A percentile compares a stretch with the other conserved stretches of the same genome.
Conservation (phyloP, 2,329 filamentous ascomycete genomes). For the Nothophaeocryptopus gaeumannii region DNA sequence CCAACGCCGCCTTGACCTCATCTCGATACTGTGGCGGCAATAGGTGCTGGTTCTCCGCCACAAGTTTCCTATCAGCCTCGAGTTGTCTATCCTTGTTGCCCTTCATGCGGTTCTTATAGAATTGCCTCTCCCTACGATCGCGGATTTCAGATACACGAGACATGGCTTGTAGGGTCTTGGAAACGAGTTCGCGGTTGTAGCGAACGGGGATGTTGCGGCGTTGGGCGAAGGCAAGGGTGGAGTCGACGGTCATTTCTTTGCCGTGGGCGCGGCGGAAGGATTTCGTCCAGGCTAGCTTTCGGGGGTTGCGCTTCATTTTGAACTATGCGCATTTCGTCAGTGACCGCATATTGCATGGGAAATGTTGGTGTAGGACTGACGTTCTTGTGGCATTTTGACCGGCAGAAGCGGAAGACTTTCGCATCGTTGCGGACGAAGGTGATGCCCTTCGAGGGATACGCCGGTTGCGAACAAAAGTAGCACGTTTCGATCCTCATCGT, state of each 20-base stretch:
- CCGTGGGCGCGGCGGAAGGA: constrained; percentile 80
- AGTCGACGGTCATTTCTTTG: constrained; percentile 87
- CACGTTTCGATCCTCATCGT: constrained; percentile 59
- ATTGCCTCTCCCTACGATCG: constrained; percentile 76
- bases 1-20: constrained; percentile 51
- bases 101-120: constrained; percentile 91
- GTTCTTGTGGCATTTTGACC: constrained; percentile 65
- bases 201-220: constrained; percentile 91
- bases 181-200: constrained; percentile 90
- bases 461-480: constrained; percentile 68
- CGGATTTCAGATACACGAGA: constrained; percentile 84
- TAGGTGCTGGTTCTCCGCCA: constrained; percentile 88
- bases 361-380: constrained; percentile 21
- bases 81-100: constrained; percentile 83
- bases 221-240: constrained; percentile 85
- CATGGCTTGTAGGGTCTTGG: constrained; percentile 89
- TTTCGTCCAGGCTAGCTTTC: constrained; percentile 97
- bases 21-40: constrained; percentile 60
- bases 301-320: constrained; percentile 97
- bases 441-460: constrained; percentile 64
- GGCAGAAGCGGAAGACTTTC: constrained; percentile 65
- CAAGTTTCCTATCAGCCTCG: constrained; percentile 78
- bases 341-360: constrained; percentile 3
- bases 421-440: constrained; percentile 67
- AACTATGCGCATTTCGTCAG: constrained; percentile 51